Base-by-base conservation (phyloP, 1,139 yeast genomes). In the Geotrichum europaeum region DNA sequence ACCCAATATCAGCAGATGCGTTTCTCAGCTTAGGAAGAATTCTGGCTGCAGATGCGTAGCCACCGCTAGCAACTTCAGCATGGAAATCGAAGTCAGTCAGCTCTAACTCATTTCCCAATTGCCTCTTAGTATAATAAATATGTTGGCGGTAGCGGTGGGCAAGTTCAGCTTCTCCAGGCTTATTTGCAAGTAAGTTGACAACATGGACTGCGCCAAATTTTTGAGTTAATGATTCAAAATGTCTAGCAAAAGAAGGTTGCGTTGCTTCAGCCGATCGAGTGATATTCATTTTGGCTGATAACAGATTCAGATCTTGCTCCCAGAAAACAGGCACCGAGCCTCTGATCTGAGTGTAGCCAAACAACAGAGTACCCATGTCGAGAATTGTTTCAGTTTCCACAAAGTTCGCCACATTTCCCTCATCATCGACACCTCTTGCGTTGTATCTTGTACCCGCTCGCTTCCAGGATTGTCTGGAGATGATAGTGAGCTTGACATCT, bases 301-400 rank as follows among this genome's bases (percentile, higher is more conserved):
- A 76, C 60, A 86, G 75, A 13, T 89, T 86, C 1, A 96, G 85
- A 69, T 92, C 98, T 72, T 95, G 99, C 72, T 95, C 99, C 99
- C 99, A 95, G 71, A 95, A 95, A 1, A 95, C 81, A 0, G 99
- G 99, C 2, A 94, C 94, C 18, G 96, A 88, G 2, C 99, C 99
- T 72, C 99, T 79, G 18, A 94, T 83, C 73, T 92, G 97, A 1
- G 88, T 84, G 72, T 86, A 92, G 1, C 97, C 84, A 71, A 84
- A 90, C 59, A 81, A 78, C 45, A 86, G 79, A 13, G 78, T 76
- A 1, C 83, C 81, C 60, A 80, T 77, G 71, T 81, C 84, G 67
- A 85, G 73, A 45, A 94, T 86, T 55, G 90, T 81, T 72, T 95
- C 99, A 0, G 98, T 89, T 70, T 94, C 99, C 43, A 94, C 98